Conservation (phyloP, 768 basidiomycete species). For the Leccinum disarticulatum region DNA sequence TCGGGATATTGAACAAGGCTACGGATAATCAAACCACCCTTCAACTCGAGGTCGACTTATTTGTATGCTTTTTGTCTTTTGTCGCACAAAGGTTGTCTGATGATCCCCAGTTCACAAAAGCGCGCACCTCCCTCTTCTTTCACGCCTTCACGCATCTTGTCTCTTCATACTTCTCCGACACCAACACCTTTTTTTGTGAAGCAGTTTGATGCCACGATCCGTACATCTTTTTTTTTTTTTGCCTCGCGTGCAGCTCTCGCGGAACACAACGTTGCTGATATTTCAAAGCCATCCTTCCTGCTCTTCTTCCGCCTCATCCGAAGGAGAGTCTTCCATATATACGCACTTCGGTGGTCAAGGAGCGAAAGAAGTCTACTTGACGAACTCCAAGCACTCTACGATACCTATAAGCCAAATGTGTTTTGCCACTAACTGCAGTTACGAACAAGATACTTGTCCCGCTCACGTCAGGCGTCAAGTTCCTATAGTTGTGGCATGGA, state of each 20-base stretch:
- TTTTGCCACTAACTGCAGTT: constrained; percentile 62
- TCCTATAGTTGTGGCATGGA: constrained; percentile 83
- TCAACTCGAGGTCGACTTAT: constrained; percentile 74
- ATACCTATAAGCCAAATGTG: constrained; percentile 84
- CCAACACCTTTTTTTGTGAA: constrained; percentile 85
- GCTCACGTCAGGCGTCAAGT: constrained; percentile 53
- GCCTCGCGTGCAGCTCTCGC: constrained; percentile 69
- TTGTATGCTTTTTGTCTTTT: constrained; percentile 81
- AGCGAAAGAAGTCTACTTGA: constrained; percentile 96
- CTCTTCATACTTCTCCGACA: constrained; percentile 61
- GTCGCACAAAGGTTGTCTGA: constrained; percentile 62
- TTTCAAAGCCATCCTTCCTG: constrained; percentile 65
- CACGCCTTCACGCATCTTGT: constrained; percentile 80
- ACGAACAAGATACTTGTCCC: constrained; percentile 69
- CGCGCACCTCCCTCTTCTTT: constrained; percentile 66
- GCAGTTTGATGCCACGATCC: constrained; percentile 68
- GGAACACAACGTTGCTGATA: constrained; percentile 48
- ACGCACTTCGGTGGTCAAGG: constrained; percentile 98
- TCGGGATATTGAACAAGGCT: constrained; percentile 56
- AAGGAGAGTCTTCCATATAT: constrained; percentile 72
- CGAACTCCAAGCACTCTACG: constrained; percentile 88
- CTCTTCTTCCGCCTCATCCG: constrained; percentile 58
- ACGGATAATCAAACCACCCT: constrained; percentile 50
- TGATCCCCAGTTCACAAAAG: constrained; percentile 49
- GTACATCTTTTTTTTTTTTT: constrained; percentile 84